Evolutionary conservation across 208 protist genomes (phyloP), one percentile per base, ranked within the genome.

Genomic region (Naegleria gruberi): DNA sequence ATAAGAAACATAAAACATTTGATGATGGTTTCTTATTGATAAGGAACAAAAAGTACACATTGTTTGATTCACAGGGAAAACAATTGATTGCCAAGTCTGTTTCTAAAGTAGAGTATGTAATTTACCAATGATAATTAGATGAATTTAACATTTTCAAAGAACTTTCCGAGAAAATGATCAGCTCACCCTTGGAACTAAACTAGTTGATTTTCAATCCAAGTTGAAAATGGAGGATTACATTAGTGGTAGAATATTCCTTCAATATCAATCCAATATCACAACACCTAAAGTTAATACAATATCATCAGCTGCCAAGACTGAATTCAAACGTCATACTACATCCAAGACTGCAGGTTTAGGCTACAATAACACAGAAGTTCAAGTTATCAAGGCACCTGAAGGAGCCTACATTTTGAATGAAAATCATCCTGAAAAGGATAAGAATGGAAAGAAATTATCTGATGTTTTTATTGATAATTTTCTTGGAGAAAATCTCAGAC

Each of bases 401-500:
- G 89, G 82, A 30, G 15, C 57, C 19, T 57, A 57, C 40, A 34
- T 90, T 34, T 23, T 83, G 40, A 83, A 82, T 90, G 23, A 23
- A 12, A 23, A 19, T 42, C 88, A 90, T 65, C 45, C 88, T 40
- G 51, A 83, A 45, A 82, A 42, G 10, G 87, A 89, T 82, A 26
- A 34, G n/a, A n/a, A 10, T 15, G 87, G 89, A 15, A 65, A 40
- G n/a, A 30, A 77, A 17, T 45, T 91, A 17, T 34, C 30, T 42
- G 83, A 89, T 30, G 90, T 91, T 4, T 83, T 74, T 12, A 83
- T 92, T 85, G 89, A 90, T 89, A 45, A 2, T n/a, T 43, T 40
- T 51, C 34, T 92, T 10, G 15, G 40, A 65, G 3, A 82, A 89
- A 23, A n/a, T 90, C 94, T 98, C 6, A 95, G 96, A 45, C 95